Conservation (phyloP, 2,329 filamentous ascomycete genomes). For the Penicillium sp. region DNA sequence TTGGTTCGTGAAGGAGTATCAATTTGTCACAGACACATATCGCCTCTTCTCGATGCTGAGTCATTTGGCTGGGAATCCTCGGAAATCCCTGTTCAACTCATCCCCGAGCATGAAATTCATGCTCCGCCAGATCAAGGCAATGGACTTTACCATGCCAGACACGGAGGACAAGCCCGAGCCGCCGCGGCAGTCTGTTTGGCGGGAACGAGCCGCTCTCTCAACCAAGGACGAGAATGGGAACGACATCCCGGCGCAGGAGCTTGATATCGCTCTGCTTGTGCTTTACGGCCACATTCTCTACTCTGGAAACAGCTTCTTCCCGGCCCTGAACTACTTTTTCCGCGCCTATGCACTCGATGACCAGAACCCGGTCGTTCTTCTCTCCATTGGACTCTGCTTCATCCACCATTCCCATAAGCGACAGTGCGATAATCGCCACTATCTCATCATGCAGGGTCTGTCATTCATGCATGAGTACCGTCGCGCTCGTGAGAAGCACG, state of each 20-base stretch:
- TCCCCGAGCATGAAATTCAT: conserved; percentile 88
- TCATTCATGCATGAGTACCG: conserved; percentile 78
- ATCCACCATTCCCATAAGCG: conserved; percentile 88
- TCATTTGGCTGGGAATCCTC: conserved; percentile 70
- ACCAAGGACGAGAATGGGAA: conserved; percentile 41
- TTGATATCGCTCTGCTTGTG: conserved; percentile 81
- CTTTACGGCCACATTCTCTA: conserved; percentile 90
- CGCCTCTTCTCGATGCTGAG: conserved; percentile 80
- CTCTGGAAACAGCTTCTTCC: conserved; percentile 77
- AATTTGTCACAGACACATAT: conserved; percentile 78
- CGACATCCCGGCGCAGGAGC: conserved; percentile 44
- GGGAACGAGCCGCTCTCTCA: conserved; percentile 45
- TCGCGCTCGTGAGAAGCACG: conserved; percentile 54
- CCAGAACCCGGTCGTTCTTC: conserved; percentile 73
- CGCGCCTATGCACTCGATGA: conserved; percentile 73
- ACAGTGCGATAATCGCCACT: conserved; percentile 86
- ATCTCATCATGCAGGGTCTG: conserved; percentile 80
- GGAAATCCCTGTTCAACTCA: conserved; percentile 65
- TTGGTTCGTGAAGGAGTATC: conserved; percentile 80
- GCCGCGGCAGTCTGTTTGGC: conserved; percentile 46
- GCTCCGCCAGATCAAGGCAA: conserved; percentile 84
- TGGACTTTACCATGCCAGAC: conserved; percentile 69
- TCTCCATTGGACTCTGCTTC: conserved; percentile 81
- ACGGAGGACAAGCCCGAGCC: conserved; percentile 32
- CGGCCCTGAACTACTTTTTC: conserved; percentile 85